Evolutionary conservation across 306 rosid species (phyloP).

Genomic region (Castanea mollissima): DNA sequence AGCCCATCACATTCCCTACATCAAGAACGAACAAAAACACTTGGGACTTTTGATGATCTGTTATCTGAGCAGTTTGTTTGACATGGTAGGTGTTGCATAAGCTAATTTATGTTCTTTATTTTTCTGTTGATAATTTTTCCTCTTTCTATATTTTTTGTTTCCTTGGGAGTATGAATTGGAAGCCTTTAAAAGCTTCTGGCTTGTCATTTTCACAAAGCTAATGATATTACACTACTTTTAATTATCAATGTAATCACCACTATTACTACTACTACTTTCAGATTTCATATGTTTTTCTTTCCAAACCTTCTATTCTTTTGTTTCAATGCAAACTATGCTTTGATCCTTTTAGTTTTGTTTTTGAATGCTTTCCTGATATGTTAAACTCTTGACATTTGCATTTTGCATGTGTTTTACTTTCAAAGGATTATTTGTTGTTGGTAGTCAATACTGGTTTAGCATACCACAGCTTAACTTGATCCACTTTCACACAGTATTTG

Average conservation of each 20-base stretch:
- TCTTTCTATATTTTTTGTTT: background rate
- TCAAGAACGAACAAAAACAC: constrained; percentile 64
- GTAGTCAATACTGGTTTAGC: background rate
- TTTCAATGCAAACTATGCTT: too few species aligned
- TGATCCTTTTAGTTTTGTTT: background rate
- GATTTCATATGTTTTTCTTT: background rate
- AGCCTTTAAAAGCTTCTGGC: background rate
- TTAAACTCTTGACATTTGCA: background rate
- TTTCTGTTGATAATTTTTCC: background rate
- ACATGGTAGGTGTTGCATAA: background rate
- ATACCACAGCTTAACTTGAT: too few species aligned
- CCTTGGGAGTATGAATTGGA: background rate
- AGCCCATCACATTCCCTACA: too few species aligned
- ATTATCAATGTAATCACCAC: background rate
- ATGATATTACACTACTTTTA: background rate
- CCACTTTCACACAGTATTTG: background rate
- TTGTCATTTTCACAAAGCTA: background rate
- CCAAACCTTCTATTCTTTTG: background rate
- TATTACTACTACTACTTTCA: background rate
- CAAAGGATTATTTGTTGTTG: background rate
- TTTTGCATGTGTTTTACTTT: background rate
- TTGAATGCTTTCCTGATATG: background rate
- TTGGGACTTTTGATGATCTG: constrained; percentile 63
- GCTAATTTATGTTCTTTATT: constrained; percentile 18
- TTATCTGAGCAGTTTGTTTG: constrained; percentile 78